phyloP scores from a whole-genome alignment of 2,329 filamentous ascomycete genomes.

The Xylariales sp. region DNA sequence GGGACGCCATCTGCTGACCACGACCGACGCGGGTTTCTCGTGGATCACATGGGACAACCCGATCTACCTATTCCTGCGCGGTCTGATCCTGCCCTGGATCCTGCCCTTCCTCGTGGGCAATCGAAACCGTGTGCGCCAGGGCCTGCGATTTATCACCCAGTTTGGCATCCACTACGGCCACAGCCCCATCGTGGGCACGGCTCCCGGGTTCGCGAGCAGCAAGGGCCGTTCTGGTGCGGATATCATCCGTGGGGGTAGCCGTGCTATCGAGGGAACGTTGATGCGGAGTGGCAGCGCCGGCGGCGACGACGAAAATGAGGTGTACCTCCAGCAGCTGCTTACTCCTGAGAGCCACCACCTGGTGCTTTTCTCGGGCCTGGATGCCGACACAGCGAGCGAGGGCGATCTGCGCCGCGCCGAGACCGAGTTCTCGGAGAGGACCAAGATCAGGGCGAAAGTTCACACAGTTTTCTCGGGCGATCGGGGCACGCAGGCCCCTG shows the following conservation, averaged over 20 bases:
- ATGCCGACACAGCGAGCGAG: conserved; percentile 7
- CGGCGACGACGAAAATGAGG: conserved; percentile 1
- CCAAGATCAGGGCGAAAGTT: conserved; percentile 1
- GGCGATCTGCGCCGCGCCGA: conserved; percentile 11
- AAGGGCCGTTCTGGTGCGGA: too few species aligned
- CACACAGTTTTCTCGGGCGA: conserved; percentile 5
- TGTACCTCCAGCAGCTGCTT: conserved; percentile 4
- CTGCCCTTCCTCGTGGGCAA: conserved; percentile 27
- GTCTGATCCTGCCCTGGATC: conserved; percentile 31
- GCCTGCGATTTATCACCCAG: conserved; percentile 34
- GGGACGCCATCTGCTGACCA: conserved; percentile 34
- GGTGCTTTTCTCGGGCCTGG: conserved; percentile 25
- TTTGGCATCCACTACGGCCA: conserved; percentile 37
- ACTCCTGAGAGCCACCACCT: conserved; percentile 10
- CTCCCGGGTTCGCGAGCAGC: too few species aligned
- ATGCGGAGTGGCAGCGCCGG: too few species aligned
- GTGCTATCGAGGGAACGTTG: conserved; percentile 34
- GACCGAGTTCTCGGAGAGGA: conserved; percentile 8
- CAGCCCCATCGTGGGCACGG: conserved; percentile 30
- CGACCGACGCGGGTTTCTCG: conserved; percentile 36
- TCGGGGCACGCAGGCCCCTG: not conserved
- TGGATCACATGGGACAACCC: conserved; percentile 30
- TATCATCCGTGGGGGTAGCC: conserved; percentile 47
- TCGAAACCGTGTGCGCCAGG: conserved; percentile 11
- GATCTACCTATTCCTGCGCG: conserved; percentile 30